Percentiles rank a stretch among this genome's conserved stretches.
Evolutionary conservation across 345 rosid species (phyloP).

Genomic region (Salix brachista): DNA sequence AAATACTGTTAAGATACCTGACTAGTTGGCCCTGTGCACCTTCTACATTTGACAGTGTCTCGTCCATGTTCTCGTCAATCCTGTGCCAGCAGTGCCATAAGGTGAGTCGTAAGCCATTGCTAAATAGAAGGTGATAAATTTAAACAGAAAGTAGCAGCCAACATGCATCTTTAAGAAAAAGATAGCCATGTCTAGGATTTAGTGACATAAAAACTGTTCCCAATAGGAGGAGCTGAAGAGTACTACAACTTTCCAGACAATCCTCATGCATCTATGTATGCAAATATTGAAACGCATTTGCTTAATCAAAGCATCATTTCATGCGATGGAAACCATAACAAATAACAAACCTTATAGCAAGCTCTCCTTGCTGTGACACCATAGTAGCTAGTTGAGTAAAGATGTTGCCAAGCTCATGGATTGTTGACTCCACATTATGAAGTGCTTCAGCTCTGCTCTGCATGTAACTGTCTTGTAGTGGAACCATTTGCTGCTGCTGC

Average conservation of each 20-base stretch:
- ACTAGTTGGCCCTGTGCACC: conserved; percentile 72
- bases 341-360: conserved; percentile 64
- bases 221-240: background rate
- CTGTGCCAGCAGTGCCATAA: conserved; percentile 24
- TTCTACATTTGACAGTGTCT: conserved; percentile 62
- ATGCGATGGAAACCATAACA: background rate
- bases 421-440: conserved; percentile 77
- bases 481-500: conserved; percentile 66
- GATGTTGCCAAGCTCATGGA: conserved; percentile 69
- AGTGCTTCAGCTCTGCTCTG: conserved; percentile 81
- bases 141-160: background rate
- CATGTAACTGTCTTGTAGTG: conserved; percentile 76
- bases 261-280: background rate
- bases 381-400: conserved; percentile 78
- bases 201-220: background rate
- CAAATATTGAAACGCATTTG: background rate
- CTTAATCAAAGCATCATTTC: background rate
- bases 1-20: conserved; percentile 68
- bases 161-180: conserved; percentile 7
- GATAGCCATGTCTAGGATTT: background rate
- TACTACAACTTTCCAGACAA: background rate
- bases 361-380: conserved; percentile 90
- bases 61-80: conserved; percentile 83
- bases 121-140: background rate
- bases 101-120: background rate